phyloP scores from a whole-genome alignment of 2,329 filamentous ascomycete species.

The Beauveria medogensis region DNA sequence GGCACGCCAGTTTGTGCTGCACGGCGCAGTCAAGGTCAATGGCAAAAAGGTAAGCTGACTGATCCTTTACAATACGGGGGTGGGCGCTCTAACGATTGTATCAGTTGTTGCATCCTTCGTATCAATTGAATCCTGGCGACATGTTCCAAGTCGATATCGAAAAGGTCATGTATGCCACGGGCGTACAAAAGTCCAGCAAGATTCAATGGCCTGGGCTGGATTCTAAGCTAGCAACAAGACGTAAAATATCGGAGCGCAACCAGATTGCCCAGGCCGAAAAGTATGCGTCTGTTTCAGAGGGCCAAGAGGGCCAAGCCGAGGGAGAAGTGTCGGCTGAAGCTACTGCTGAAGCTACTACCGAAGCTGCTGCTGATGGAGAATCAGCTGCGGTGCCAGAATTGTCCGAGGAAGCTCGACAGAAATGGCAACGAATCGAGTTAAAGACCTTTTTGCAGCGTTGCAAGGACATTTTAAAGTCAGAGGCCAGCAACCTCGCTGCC shows the following conservation, averaged over 20 bases:
- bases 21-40: conserved; percentile 91
- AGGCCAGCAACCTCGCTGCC: conserved; percentile 33
- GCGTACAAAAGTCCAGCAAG: conserved; percentile 52
- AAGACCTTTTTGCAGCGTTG: neutral
- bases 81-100: neutral
- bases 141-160: conserved; percentile 95
- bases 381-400: conserved; percentile 1
- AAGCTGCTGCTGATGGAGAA: conserved; percentile 15
- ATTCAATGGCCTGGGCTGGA: conserved; percentile 18
- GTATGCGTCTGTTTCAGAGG: neutral
- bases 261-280: conserved; percentile 12
- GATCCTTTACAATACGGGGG: no score
- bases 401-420: neutral
- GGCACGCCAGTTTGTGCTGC: conserved; percentile 87
- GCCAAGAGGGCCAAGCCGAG: neutral
- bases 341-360: conserved; percentile 11
- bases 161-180: conserved; percentile 80
- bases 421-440: neutral
- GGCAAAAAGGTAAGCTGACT: conserved; percentile 71
- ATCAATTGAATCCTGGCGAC: conserved; percentile 92
- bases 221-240: conserved; percentile 20
- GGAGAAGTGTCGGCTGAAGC: neutral
- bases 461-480: conserved; percentile 13
- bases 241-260: conserved; percentile 20
- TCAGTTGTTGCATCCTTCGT: conserved; percentile 86